These are phyloP conservation scores for Lipomyces anomalus DNA, from an alignment of 805 yeast species.

Conservation along the genomic window DNA sequence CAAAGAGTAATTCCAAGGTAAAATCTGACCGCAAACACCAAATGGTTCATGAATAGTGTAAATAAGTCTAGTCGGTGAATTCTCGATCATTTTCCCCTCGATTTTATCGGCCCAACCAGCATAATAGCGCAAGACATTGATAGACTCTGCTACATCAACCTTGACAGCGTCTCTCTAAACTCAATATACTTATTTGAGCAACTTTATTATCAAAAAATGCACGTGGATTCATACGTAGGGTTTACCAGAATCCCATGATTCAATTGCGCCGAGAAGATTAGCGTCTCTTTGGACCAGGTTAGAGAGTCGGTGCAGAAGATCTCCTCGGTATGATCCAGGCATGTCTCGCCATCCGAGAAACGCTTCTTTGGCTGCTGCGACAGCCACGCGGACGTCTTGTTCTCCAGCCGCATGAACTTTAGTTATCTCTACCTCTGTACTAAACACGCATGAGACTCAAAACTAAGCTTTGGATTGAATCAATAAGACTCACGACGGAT, in stretches of 20 bases:
- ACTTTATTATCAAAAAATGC: no score
- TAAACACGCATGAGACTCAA: conserved; percentile 8
- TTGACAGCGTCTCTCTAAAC: background rate
- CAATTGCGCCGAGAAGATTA: background rate
- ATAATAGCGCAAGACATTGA: conserved; percentile 53
- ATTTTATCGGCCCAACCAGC: conserved; percentile 75
- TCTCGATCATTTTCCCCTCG: conserved; percentile 55
- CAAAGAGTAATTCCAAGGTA: conserved; percentile 70
- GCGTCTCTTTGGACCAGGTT: background rate
- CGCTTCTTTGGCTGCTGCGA: conserved; percentile 75
- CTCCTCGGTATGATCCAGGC: background rate
- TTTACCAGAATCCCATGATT: background rate
- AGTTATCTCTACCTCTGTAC: conserved; percentile 53
- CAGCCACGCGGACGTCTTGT: conserved; percentile 80
- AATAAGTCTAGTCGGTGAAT: conserved; percentile 54
- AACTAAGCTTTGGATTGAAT: background rate
- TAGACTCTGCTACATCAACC: conserved; percentile 52
- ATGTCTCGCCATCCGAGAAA: conserved; percentile 38
- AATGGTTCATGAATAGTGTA: conserved; percentile 64
- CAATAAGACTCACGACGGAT: background rate
- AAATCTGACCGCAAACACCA: conserved; percentile 63
- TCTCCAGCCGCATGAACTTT: conserved; percentile 68
- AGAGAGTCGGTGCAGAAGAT: background rate
- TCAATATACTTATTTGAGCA: background rate
- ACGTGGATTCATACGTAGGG: no score